A percentile compares a stretch with the other conserved stretches of the same genome.
These are phyloP conservation scores for Sporothrix brasiliensis DNA, from an alignment of 2,329 filamentous ascomycete genomes.

Conservation along the genomic window DNA sequence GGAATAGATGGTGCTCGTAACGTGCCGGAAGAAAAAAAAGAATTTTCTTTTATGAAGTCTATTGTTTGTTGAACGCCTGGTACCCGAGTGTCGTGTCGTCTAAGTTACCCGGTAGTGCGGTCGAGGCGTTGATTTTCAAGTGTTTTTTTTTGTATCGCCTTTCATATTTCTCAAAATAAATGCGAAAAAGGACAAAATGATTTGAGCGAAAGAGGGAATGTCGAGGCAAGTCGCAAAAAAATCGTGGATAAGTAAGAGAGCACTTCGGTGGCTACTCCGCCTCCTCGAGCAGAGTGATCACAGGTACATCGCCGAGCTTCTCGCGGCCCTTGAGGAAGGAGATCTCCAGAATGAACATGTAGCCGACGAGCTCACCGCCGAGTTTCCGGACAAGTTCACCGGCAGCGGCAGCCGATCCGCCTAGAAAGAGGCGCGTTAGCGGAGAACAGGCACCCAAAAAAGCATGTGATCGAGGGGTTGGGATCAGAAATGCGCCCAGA, in stretches of 20 bases:
- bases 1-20: neutral
- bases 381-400: constrained; percentile 83
- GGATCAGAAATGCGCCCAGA: neutral
- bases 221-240: neutral
- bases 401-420: constrained; percentile 87
- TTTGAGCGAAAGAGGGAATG: neutral
- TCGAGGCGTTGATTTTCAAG: neutral
- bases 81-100: constrained; percentile 9
- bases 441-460: constrained; percentile 7
- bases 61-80: constrained; percentile 8
- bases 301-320: constrained; percentile 77
- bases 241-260: too few relatives aligned
- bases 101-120: neutral
- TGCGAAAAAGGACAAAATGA: neutral
- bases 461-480: constrained; percentile 18
- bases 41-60: constrained; percentile 15
- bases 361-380: constrained; percentile 83
- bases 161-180: neutral
- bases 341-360: constrained; percentile 94
- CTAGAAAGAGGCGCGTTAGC: constrained; percentile 50
- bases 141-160: neutral
- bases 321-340: constrained; percentile 89
- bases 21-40: neutral
- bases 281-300: constrained; percentile 75
- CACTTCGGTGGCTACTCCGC: constrained; percentile 29